phyloP scores from a whole-genome alignment of 495 filamentous ascomycete species.

The Friedmanniomyces simplex region DNA sequence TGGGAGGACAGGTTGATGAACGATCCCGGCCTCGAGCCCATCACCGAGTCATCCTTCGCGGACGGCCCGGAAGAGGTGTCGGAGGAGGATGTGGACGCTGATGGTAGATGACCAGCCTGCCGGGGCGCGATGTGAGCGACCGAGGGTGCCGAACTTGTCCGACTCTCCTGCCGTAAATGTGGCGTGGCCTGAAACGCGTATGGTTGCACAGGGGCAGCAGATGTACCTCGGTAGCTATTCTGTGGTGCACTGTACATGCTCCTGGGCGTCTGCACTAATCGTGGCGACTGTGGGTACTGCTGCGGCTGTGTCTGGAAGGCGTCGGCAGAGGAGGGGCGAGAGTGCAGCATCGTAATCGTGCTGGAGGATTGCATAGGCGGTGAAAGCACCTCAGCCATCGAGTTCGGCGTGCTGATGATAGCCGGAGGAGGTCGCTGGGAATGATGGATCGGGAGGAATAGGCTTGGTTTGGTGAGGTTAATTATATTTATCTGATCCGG shows the following conservation, averaged over 20 bases:
- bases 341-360: conserved; percentile 32
- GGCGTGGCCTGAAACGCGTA: conserved; percentile 80
- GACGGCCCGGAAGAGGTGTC: conserved; percentile 27
- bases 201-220: conserved; percentile 60
- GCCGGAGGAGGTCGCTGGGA: neutral
- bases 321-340: conserved; percentile 30
- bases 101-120: conserved; percentile 19
- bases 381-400: conserved; percentile 37
- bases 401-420: conserved; percentile 11
- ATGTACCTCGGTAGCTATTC: conserved; percentile 54
- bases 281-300: conserved; percentile 23
- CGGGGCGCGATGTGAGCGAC: conserved; percentile 30
- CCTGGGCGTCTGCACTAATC: conserved; percentile 25
- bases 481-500: conserved; percentile 1
- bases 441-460: neutral
- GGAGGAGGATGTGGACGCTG: conserved; percentile 31
- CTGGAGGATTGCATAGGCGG: conserved; percentile 28
- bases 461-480: neutral
- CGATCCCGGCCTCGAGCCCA: conserved; percentile 32
- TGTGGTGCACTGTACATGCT: conserved; percentile 19
- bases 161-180: conserved; percentile 56
- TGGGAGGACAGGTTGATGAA: conserved; percentile 39
- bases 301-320: conserved; percentile 27
- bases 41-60: conserved; percentile 29
- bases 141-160: conserved; percentile 54